Evolutionary conservation across 805 yeast genomes (phyloP).

Genomic region (Cyberlindnera suaveolens): DNA sequence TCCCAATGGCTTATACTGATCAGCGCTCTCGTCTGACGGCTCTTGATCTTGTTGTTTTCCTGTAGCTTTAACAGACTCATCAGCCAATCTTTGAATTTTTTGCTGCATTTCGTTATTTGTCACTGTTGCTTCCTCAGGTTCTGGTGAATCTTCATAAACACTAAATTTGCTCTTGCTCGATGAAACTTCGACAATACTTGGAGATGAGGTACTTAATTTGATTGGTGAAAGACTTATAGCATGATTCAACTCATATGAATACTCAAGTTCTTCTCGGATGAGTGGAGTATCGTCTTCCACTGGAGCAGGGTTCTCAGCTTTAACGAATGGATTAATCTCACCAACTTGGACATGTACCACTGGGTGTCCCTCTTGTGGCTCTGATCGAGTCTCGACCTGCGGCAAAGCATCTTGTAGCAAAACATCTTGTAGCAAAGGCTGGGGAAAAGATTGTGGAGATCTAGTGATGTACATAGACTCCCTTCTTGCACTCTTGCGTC

Average conservation of each 20-base stretch:
- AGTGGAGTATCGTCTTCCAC: constrained; percentile 1
- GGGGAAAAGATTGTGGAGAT: constrained; percentile 10
- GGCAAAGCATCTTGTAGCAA: not conserved
- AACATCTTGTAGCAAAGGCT: not conserved
- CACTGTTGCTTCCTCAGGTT: not conserved
- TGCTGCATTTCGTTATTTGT: constrained; percentile 1
- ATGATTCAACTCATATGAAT: constrained; percentile 1
- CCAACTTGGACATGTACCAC: constrained; percentile 22
- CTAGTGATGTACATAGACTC: constrained; percentile 32
- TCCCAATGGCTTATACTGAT: constrained; percentile 17
- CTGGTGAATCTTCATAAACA: constrained; percentile 21
- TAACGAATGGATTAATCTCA: constrained; percentile 18
- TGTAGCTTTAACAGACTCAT: constrained; percentile 11
- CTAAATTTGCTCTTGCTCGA: constrained; percentile 8
- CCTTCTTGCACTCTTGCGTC: constrained; percentile 34
- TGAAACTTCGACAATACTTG: constrained; percentile 3
- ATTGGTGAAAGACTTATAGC: constrained; percentile 22
- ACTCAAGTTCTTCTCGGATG: constrained; percentile 1
- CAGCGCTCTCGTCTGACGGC: constrained; percentile 14
- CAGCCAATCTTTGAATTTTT: constrained; percentile 15
- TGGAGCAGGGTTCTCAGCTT: not conserved
- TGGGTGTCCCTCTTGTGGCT: not conserved
- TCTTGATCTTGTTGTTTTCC: not conserved
- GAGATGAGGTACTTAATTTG: constrained; percentile 12
- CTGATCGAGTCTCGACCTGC: not conserved